Evolutionary conservation across 345 rosid species (phyloP).

Genomic region (Dipteronia dyeriana): DNA sequence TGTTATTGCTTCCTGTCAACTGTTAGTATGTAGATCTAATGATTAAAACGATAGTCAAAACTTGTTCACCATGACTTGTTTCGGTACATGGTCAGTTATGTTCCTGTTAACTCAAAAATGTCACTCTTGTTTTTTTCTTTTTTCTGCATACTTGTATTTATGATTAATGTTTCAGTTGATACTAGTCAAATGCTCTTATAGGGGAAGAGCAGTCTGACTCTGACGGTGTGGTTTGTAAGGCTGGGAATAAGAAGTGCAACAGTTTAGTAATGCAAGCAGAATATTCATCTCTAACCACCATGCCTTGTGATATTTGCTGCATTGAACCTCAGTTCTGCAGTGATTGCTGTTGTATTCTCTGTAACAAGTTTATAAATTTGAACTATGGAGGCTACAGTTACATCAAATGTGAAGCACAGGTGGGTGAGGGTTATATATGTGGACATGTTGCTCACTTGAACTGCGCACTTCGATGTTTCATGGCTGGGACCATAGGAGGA

Average conservation of each 20-base stretch:
- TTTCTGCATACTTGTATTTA: neutral
- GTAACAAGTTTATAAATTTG: conserved; percentile 55
- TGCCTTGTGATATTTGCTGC: conserved; percentile 90
- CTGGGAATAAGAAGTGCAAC: conserved; percentile 64
- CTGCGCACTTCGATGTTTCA: conserved; percentile 78
- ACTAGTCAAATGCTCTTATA: neutral
- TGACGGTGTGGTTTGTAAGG: conserved; percentile 56
- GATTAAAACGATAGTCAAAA: neutral
- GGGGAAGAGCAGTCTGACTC: conserved; percentile 39
- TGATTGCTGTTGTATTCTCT: conserved; percentile 86
- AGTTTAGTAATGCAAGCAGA: conserved; percentile 42
- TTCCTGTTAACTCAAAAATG: neutral
- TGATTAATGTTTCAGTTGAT: neutral
- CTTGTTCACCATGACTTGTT: neutral
- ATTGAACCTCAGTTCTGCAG: conserved; percentile 66
- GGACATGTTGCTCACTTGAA: conserved; percentile 86
- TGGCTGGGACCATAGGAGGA: conserved; percentile 92
- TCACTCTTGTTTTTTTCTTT: neutral
- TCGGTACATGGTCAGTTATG: neutral
- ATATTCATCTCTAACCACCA: conserved; percentile 28
- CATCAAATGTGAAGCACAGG: conserved; percentile 69
- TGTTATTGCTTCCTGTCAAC: conserved; percentile 4
- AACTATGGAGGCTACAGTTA: conserved; percentile 63
- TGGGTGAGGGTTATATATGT: conserved; percentile 51
- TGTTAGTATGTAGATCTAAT: neutral